These are phyloP conservation scores for Begonia peltatifolia DNA, from an alignment of 306 rosid genomes.

Conservation along the genomic window DNA sequence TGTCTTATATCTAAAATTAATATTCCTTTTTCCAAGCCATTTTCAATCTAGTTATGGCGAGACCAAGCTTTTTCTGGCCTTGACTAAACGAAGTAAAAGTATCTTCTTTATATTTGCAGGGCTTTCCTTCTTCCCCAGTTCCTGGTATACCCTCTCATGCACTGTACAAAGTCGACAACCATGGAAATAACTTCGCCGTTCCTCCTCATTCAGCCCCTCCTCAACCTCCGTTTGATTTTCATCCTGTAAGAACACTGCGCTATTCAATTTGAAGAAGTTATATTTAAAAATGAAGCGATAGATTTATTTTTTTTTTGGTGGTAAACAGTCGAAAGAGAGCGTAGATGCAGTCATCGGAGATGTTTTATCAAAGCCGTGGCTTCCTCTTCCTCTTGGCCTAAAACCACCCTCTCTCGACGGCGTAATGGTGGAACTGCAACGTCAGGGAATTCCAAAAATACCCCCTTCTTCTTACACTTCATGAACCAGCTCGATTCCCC, in stretches of 20 bases:
- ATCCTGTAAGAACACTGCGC: constrained; percentile 30
- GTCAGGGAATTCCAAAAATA: constrained; percentile 59
- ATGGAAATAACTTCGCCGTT: no score
- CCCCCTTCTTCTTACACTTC: constrained; percentile 34
- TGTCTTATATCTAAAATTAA: no score
- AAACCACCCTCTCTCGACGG: constrained; percentile 56
- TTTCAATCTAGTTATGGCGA: no score
- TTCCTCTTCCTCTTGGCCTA: constrained; percentile 71
- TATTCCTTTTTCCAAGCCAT: no score
- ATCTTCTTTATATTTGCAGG: constrained; percentile 18
- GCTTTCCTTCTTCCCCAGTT: constrained; percentile 28
- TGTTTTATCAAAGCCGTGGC: constrained; percentile 67
- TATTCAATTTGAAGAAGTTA: no score
- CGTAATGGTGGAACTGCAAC: constrained; percentile 57
- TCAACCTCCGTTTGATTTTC: constrained; percentile 27
- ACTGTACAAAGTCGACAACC: constrained; percentile 30
- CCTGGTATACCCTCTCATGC: constrained; percentile 44
- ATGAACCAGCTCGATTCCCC: no score
- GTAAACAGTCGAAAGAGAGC: constrained; percentile 62
- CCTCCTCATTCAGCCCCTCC: constrained; percentile 3
- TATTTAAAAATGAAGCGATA: no score
- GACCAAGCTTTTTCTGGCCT: no score
- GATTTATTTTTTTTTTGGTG: neutral
- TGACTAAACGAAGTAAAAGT: no score
- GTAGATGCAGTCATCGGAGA: constrained; percentile 73